Evolutionary conservation across 352 stramenopile genomes (phyloP), one percentile per base, ranked within the genome.

Genomic region (Phytophthora pluvialis): DNA sequence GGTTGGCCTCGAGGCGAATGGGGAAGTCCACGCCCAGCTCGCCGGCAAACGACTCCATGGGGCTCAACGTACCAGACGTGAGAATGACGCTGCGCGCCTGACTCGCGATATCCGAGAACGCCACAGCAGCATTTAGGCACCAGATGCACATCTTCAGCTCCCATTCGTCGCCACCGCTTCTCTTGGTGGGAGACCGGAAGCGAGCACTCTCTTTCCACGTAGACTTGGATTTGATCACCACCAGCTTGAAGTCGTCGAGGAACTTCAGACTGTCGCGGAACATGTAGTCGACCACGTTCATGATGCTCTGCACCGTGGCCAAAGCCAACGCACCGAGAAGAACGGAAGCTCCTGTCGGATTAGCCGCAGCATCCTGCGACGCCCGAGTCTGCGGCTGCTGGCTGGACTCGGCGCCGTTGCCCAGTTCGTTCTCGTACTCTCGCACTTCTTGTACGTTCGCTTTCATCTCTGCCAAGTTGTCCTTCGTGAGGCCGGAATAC

Each of bases 21-120:
- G 83, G 78, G 29, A 96, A 96, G 29, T 90, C 80, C 0, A 86
- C 81, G 4, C 89, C 87, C 9, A 96, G 64, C 48, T 96, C 89
- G 1, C 84, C 84, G 2, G 80, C 86, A 64, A 95, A 95, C n/a
- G 88, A 94, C 5, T 94, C 88, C 86, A 96, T 94, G 4, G 89
- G 89, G 51, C 84, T 93, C 28, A 96, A 60, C 12, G 89, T 96
- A 11, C 89, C 89, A 4, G 86, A 95, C 16, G 89, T 94, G 16
- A 96, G 63, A 54, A 96, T 89, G 15, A 96, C 85, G 25, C 80
- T 91, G 11, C 81, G 82, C 1, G 78, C 78, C 54, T 90, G 52
- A 29, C 58, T 78, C 18, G 83, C 70, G 16, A 96, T 75, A 52
- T 96, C 89, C 3, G 81, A 84, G 62, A 96, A 95, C 2, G 86